Percentiles rank a stretch among this genome's conserved stretches.
These are phyloP conservation scores for Ulota crispa DNA, from an alignment of 225 moss, liverwort and hornwort genomes.

Conservation along the genomic window DNA sequence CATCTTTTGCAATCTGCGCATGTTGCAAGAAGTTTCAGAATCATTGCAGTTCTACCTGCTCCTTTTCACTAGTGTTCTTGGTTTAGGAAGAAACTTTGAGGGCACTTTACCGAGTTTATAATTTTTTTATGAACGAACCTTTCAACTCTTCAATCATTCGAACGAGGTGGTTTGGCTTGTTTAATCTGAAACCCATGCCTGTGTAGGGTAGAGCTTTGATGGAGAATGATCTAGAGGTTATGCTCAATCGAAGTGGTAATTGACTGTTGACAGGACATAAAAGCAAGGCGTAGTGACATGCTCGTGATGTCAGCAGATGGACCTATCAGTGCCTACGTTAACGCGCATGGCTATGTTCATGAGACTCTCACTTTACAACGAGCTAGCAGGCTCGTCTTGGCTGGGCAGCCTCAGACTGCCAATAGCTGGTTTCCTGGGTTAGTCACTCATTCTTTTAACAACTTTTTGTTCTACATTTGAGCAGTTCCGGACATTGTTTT, in stretches of 20 bases:
- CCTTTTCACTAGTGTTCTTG: constrained; percentile 3
- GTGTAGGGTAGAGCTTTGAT: constrained; percentile 2
- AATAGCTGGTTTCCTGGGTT: constrained; percentile 99
- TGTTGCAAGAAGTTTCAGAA: constrained; percentile 14
- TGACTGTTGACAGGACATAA: constrained; percentile 66
- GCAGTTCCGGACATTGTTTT: neutral
- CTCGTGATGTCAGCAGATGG: constrained; percentile 96
- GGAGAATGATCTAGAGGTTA: neutral
- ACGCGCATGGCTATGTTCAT: constrained; percentile 77
- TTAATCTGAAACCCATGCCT: constrained; percentile 13
- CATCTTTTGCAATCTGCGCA: neutral
- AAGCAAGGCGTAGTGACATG: constrained; percentile 95
- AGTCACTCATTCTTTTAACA: constrained; percentile 6
- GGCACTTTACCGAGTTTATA: neutral
- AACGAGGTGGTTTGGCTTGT: constrained; percentile 10
- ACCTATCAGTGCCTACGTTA: constrained; percentile 89
- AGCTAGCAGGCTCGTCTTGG: constrained; percentile 76
- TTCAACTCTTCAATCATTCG: neutral
- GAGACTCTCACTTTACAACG: constrained; percentile 88
- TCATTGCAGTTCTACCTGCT: neutral
- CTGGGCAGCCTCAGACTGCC: constrained; percentile 75
- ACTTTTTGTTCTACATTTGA: neutral
- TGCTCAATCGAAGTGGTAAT: constrained; percentile 21
- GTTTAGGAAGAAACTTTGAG: neutral
- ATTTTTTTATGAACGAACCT: neutral